Evolutionary conservation across 2,329 filamentous ascomycete species (phyloP).

Genomic region (Stachybotrys elegans): DNA sequence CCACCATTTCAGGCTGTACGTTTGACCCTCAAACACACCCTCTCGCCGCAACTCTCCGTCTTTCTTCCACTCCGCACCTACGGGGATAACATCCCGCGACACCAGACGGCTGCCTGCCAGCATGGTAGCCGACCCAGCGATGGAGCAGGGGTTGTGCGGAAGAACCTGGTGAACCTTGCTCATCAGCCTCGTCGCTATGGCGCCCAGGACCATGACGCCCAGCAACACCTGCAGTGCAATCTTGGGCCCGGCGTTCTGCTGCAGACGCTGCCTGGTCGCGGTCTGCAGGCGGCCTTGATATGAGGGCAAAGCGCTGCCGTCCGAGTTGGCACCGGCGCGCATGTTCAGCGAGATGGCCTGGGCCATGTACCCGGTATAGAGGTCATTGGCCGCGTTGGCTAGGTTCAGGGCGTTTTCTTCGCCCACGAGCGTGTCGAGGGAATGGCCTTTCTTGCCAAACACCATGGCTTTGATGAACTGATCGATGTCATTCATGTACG

Average conservation of each 20-base stretch:
- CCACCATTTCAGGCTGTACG: conserved; percentile 31
- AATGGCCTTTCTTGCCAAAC: conserved; percentile 7
- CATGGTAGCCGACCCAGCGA: conserved; percentile 20
- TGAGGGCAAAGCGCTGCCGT: conserved; percentile 5
- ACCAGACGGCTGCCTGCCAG: conserved; percentile 20
- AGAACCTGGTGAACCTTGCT: conserved; percentile 17
- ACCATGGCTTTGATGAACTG: conserved; percentile 14
- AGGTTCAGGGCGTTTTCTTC: conserved; percentile 10
- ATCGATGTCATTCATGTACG: conserved; percentile 12
- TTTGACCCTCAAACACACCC: conserved; percentile 9
- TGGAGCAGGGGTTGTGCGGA: conserved; percentile 22
- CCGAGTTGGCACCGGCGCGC: conserved; percentile 9
- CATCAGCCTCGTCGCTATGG: conserved; percentile 15
- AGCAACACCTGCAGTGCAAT: conserved; percentile 22
- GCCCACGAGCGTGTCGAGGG: conserved; percentile 11
- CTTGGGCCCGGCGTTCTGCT: conserved; percentile 20
- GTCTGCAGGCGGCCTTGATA: conserved; percentile 9
- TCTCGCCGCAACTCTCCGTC: conserved; percentile 12
- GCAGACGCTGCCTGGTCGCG: conserved; percentile 10
- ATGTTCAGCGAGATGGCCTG: conserved; percentile 21
- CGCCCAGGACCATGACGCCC: conserved; percentile 20
- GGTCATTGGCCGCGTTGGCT: conserved; percentile 8
- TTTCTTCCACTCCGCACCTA: conserved; percentile 19
- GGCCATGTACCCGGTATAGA: conserved; percentile 20
- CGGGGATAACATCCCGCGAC: conserved; percentile 12